phyloP scores from a whole-genome alignment of 306 rosid species.

The barrel medic (Medicago truncatula) region MtrunA17r5.0-ANR NC_053048.1:811501-812000 shows the following conservation, averaged over 20 bases:
- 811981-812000: no score
- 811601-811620: conserved; percentile 42
- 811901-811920: neutral
- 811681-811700: conserved; percentile 43
- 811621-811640: neutral
- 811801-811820: conserved; percentile 55
- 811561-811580: conserved; percentile 90
- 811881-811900: neutral
- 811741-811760: conserved; percentile 39
- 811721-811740: neutral
- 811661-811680: conserved; percentile 46
- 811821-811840: conserved; percentile 35
- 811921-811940: neutral
- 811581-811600: conserved; percentile 68
- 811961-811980: no score
- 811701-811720: conserved; percentile 38
- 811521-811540: conserved; percentile 82
- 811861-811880: neutral
- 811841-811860: neutral
- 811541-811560: conserved; percentile 85
- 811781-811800: conserved; percentile 47
- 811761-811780: conserved; percentile 43
- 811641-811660: conserved; percentile 30
- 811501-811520: conserved; percentile 84
- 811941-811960: no score